phyloP scores from a whole-genome alignment of 2,329 filamentous ascomycete species.

The Magnaporthiopsis incrustans region DNA sequence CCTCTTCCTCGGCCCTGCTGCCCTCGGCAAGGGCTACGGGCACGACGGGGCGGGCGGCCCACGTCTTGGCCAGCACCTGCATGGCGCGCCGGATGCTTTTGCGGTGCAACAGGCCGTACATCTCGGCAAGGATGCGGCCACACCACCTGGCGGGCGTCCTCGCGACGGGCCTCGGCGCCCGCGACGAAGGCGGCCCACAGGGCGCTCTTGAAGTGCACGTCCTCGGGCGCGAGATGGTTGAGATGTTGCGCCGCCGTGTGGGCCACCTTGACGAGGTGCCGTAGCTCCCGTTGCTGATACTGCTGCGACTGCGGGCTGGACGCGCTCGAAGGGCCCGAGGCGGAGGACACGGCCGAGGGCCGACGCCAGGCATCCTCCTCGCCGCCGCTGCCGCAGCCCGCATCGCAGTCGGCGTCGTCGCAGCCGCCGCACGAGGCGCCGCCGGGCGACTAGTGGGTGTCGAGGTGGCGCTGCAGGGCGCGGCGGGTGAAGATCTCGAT shows the following conservation, averaged over 20 bases:
- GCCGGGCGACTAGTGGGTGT: neutral
- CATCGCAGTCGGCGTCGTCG: neutral
- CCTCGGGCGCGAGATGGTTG: constrained; percentile 7
- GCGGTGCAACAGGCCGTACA: neutral
- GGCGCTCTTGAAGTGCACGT: constrained; percentile 12
- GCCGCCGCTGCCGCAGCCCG: too few relatives aligned
- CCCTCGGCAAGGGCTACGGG: too few relatives aligned
- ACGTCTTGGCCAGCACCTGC: constrained; percentile 7
- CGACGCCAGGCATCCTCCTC: too few relatives aligned
- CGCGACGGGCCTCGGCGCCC: constrained; percentile 7
- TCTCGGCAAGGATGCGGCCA: neutral
- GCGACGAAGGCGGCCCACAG: constrained; percentile 11
- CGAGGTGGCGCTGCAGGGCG: constrained; percentile 6
- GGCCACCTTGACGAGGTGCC: neutral
- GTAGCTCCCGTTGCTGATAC: too few relatives aligned
- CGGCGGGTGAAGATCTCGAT: constrained; percentile 7
- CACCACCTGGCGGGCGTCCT: neutral
- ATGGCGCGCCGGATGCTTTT: neutral
- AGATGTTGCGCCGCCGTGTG: constrained; percentile 5
- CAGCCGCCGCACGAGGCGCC: neutral
- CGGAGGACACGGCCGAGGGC: too few relatives aligned
- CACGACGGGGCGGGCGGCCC: constrained; percentile 4
- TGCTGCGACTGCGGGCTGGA: too few relatives aligned
- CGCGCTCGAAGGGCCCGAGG: too few relatives aligned
- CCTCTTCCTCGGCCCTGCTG: neutral